Evolutionary conservation across 148 eudicot genomes (phyloP).

Genomic region (Dianthus caryophyllus): DNA sequence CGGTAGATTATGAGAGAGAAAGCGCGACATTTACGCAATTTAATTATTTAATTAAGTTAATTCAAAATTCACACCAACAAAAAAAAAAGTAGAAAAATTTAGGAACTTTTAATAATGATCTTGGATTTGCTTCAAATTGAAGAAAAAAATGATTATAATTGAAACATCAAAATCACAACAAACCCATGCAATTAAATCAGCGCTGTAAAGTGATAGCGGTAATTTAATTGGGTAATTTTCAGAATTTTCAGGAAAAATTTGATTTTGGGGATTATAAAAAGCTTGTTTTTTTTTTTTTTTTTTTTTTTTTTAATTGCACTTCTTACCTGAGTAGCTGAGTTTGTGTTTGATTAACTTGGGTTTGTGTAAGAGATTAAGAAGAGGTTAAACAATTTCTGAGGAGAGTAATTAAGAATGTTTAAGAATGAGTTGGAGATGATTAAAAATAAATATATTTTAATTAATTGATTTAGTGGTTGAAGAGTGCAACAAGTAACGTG

Average conservation of each 20-base stretch:
- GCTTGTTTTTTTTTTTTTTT: too few species aligned
- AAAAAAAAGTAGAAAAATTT: not conserved
- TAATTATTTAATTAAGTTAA: not conserved
- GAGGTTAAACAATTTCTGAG: too few species aligned
- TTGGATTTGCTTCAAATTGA: constrained; percentile 24
- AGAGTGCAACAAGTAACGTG: constrained; percentile 11
- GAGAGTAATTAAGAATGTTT: too few species aligned
- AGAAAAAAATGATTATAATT: constrained; percentile 23
- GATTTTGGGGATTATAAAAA: too few species aligned
- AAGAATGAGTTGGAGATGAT: too few species aligned
- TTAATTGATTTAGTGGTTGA: not conserved
- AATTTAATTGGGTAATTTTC: not conserved
- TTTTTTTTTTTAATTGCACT: too few species aligned
- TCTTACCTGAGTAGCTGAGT: not conserved
- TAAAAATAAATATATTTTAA: too few species aligned
- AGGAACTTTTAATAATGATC: not conserved
- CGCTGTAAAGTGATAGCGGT: not conserved
- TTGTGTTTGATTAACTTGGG: not conserved
- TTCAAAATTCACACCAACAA: not conserved
- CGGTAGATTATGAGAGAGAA: constrained; percentile 22
- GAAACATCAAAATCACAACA: constrained; percentile 22
- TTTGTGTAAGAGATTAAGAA: not conserved
- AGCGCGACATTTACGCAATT: constrained; percentile 28
- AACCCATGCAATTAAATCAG: not conserved
- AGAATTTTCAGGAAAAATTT: too few species aligned